phyloP scores from a whole-genome alignment of 306 rosid species.

The Prunus padus region DNA sequence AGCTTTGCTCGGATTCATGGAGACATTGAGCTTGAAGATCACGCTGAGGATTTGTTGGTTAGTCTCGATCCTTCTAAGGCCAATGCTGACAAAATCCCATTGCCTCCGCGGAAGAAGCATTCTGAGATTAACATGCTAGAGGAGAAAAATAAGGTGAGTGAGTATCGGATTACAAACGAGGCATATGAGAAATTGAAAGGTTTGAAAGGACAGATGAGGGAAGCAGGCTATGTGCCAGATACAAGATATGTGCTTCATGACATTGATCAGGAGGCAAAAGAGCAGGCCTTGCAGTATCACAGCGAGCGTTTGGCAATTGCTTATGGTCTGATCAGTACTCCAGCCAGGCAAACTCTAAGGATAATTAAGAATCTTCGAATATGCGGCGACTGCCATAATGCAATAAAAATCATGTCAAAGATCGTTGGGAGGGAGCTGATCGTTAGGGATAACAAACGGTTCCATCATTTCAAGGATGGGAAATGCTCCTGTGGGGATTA shows the following conservation, averaged over 20 bases:
- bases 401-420: constrained; percentile 84
- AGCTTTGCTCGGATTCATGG: constrained; percentile 60
- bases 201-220: constrained; percentile 78
- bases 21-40: constrained; percentile 78
- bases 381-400: constrained; percentile 95
- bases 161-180: constrained; percentile 45
- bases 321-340: constrained; percentile 94
- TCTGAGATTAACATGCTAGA: constrained; percentile 72
- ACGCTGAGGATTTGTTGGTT: constrained; percentile 44
- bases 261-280: constrained; percentile 87
- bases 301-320: constrained; percentile 93
- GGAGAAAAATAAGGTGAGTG: constrained; percentile 61
- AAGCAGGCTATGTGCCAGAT: constrained; percentile 93
- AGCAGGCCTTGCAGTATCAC: constrained; percentile 88
- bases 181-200: constrained; percentile 52
- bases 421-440: constrained; percentile 93
- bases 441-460: constrained; percentile 91
- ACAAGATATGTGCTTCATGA: constrained; percentile 90
- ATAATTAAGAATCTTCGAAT: constrained; percentile 92
- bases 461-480: constrained; percentile 90
- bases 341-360: constrained; percentile 89
- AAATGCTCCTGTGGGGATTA: constrained; percentile 91
- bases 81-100: constrained; percentile 33
- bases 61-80: constrained; percentile 48
- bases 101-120: constrained; percentile 54